phyloP scores from a whole-genome alignment of 139 green algal species.

The Chlamydomonas incerta region DNA sequence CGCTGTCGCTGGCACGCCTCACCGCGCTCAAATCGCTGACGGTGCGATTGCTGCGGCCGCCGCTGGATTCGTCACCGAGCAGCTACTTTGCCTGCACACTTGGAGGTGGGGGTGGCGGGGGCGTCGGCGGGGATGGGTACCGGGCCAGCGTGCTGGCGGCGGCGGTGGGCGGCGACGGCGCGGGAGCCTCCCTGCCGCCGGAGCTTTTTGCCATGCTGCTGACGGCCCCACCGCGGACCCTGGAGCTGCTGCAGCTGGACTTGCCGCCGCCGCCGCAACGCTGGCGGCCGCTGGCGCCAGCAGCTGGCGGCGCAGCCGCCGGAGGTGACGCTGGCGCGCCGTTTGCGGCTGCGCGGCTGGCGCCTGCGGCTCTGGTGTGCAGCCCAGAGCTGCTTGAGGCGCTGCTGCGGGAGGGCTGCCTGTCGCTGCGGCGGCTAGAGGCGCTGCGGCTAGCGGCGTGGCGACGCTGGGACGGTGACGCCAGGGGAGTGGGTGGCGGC shows the following conservation, averaged over 20 bases:
- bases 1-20: not conserved
- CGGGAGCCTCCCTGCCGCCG: not conserved
- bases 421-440: conserved; percentile 8
- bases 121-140: too few relatives aligned
- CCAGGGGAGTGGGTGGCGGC: too few relatives aligned
- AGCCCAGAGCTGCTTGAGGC: not conserved
- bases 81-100: not conserved
- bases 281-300: not conserved
- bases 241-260: conserved; percentile 7
- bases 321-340: not conserved
- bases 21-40: not conserved
- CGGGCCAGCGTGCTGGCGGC: too few relatives aligned
- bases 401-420: conserved; percentile 3
- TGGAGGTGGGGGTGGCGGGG: not conserved
- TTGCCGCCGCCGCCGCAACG: not conserved
- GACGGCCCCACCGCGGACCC: not conserved
- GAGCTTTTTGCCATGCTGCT: conserved; percentile 1
- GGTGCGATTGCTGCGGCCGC: not conserved
- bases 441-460: not conserved
- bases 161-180: too few relatives aligned
- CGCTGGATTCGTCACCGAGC: not conserved
- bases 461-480: too few relatives aligned
- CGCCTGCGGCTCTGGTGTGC: not conserved
- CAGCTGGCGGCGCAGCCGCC: not conserved
- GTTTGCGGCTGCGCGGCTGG: not conserved